Base-by-base conservation (phyloP, 2,329 filamentous ascomycete species). In the Alternaria incomplexa region DNA sequence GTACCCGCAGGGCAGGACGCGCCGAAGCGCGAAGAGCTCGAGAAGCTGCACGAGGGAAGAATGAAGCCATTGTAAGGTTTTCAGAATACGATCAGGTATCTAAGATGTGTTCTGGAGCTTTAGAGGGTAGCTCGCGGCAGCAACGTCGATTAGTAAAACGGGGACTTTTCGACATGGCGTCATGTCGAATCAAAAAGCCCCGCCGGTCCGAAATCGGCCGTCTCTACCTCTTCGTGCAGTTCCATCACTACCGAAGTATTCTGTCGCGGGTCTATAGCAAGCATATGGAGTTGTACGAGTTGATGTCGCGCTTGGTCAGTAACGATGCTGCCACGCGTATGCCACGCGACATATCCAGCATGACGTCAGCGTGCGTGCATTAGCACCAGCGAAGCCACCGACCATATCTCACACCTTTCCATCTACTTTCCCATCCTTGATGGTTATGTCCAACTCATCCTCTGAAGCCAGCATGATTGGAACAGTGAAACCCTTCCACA, bases 1-100 rank as follows among this genome's bases (percentile, higher is more conserved):
- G 75, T 47, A 63, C 52, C 20, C 64, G 63, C 60, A 77, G 36
- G 47, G 64, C 64, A 7, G 76, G 73, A 45, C 76, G 75, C 26
- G 70, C 65, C 43, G 73, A 61, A 50, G 63, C 67, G 51, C 69
- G 68, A 36, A 80, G 67, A 64, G 76, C 75, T 68, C 77, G 68
- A 32, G 79, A 76, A 75, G 75, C 73, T 68, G 73, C 70, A 65
- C 78, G 77, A 28, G 74, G 69, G 50, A 80, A 61, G 54, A 78
- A 69, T 10, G 77, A 77, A 57, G 77, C 71, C 79, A 81, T 81
- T 67, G 48, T 65, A 54, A 51, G 22, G 26, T 26, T 57, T 52
- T 17, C 11, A 13, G 20, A 30, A 36, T 58, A 12, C n/a, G 20
- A 63, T 56, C 54, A 20, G 45, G 32, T 25, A 13, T 12, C 56